Evolutionary conservation across 2,329 filamentous ascomycete genomes (phyloP).

Genomic region (Nothomitra cinnamomea): DNA sequence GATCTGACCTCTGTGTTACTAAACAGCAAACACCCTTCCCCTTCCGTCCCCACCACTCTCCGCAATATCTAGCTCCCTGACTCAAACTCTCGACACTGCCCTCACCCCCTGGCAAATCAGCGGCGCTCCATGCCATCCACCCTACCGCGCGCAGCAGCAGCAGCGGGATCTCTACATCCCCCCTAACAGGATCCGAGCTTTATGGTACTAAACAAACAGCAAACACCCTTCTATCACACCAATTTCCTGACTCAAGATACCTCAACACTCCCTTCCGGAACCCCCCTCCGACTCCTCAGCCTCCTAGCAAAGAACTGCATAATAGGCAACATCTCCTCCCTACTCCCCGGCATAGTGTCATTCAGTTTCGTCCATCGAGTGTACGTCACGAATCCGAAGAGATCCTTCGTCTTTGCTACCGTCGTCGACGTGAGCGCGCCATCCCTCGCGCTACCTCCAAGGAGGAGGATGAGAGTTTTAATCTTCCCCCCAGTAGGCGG

Average conservation of each 20-base stretch:
- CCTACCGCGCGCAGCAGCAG: too few relatives aligned
- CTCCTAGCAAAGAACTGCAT: slow-evolving; percentile 69
- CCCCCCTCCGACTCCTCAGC: slow-evolving; percentile 36
- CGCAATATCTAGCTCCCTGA: too few relatives aligned
- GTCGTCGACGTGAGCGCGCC: slow-evolving; percentile 41
- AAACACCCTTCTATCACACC: too few relatives aligned
- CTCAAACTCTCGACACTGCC: too few relatives aligned
- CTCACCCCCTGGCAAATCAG: too few relatives aligned
- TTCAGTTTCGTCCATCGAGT: slow-evolving; percentile 52
- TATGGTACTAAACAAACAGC: too few relatives aligned
- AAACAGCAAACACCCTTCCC: too few relatives aligned
- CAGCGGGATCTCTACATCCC: too few relatives aligned
- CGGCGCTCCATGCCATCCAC: too few relatives aligned
- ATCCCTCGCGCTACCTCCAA: slow-evolving; percentile 30
- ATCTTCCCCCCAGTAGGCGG: slow-evolving; percentile 30
- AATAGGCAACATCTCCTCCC: slow-evolving; percentile 76
- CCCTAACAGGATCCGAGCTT: too few relatives aligned
- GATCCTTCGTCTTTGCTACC: slow-evolving; percentile 43
- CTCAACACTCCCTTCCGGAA: slow-evolving; percentile 36
- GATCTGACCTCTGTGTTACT: too few relatives aligned
- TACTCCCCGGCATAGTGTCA: slow-evolving; percentile 66
- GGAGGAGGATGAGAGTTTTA: slow-evolving; percentile 46
- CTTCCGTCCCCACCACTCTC: too few relatives aligned
- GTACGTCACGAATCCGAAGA: slow-evolving; percentile 50
- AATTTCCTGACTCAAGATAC: slow-evolving; percentile 19